phyloP scores from a whole-genome alignment of 495 filamentous ascomycete genomes.

The Penicillium coffeae region DNA sequence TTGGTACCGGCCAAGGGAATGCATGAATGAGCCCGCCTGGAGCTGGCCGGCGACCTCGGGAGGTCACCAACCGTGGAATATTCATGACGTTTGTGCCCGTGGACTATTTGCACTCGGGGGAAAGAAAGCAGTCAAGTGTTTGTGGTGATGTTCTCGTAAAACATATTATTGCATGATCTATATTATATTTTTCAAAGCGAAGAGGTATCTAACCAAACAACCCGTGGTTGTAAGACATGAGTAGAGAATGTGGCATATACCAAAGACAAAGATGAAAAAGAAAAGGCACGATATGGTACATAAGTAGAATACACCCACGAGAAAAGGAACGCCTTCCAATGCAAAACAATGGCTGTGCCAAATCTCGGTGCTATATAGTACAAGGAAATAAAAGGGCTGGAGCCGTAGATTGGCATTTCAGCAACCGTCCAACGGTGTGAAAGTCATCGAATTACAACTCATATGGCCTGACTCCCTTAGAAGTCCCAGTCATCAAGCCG shows the following conservation, averaged over 20 bases:
- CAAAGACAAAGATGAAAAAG: conserved; percentile 10
- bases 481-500: neutral
- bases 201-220: neutral
- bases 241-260: conserved; percentile 22
- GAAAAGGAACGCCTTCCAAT: conserved; percentile 28
- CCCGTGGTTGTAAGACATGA: conserved; percentile 20
- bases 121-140: too few relatives aligned
- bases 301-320: conserved; percentile 7
- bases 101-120: too few relatives aligned
- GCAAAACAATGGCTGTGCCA: conserved; percentile 23
- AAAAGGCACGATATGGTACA: conserved; percentile 15
- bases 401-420: too few relatives aligned
- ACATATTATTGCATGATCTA: neutral
- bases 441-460: too few relatives aligned
- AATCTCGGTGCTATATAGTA: conserved; percentile 1
- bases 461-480: neutral
- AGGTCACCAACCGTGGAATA: too few relatives aligned
- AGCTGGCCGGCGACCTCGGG: too few relatives aligned
- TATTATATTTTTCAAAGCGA: neutral
- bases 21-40: too few relatives aligned
- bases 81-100: too few relatives aligned
- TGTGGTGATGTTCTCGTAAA: neutral
- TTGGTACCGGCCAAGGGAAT: too few relatives aligned
- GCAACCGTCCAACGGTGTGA: too few relatives aligned
- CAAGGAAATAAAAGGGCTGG: too few relatives aligned